Conservation (phyloP, 2,329 filamentous ascomycete genomes). For the Biscogniauxia marginata region DNA sequence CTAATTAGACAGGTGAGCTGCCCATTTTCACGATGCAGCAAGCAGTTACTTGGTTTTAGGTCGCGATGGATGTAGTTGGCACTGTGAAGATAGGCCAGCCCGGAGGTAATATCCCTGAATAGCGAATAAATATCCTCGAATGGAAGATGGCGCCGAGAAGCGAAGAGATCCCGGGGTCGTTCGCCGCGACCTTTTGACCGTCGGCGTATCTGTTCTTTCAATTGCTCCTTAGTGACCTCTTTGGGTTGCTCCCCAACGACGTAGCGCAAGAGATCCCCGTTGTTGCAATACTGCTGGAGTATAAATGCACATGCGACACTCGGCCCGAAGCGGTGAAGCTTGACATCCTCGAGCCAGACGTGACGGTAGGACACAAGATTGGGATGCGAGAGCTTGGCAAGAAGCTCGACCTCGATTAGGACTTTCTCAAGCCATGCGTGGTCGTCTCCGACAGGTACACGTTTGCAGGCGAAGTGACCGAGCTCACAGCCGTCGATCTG, state of each 20-base stretch:
- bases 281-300: conserved; percentile 95
- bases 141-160: conserved; percentile 46
- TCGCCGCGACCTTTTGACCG: conserved; percentile 77
- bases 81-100: conserved; percentile 82
- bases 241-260: conserved; percentile 68
- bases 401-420: conserved; percentile 85
- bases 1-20: conserved; percentile 83
- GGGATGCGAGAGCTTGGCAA: conserved; percentile 88
- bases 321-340: conserved; percentile 82
- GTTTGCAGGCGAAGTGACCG: conserved; percentile 93
- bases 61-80: conserved; percentile 96
- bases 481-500: conserved; percentile 85
- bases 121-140: conserved; percentile 97
- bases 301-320: conserved; percentile 95
- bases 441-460: conserved; percentile 92
- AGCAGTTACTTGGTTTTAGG: conserved; percentile 92
- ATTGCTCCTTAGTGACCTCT: conserved; percentile 72
- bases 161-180: conserved; percentile 48
- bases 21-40: conserved; percentile 74
- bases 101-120: conserved; percentile 92
- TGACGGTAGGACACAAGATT: conserved; percentile 96
- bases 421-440: conserved; percentile 95
- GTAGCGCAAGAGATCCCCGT: conserved; percentile 85
- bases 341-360: conserved; percentile 91
- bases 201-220: conserved; percentile 84